Percentiles rank a stretch among this genome's conserved stretches.
These are phyloP conservation scores for Phytopythium delawarense DNA, from an alignment of 352 stramenopile species.

Conservation along the genomic window DNA sequence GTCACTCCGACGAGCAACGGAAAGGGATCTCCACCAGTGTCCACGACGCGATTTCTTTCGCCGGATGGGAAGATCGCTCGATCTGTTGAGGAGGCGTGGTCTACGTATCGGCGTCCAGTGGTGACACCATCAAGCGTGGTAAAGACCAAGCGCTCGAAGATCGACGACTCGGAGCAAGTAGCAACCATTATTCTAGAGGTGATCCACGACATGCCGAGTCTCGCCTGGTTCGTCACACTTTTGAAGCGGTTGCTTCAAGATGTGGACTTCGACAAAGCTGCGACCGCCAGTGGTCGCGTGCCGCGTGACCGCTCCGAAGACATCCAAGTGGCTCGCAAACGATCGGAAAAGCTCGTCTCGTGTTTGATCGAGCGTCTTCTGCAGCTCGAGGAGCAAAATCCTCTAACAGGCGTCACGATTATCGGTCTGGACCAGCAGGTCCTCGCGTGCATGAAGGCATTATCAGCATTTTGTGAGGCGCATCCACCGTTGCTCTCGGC, in stretches of 20 bases:
- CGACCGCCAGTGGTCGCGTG: constrained; percentile 10
- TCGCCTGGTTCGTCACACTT: constrained; percentile 71
- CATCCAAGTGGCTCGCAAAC: constrained; percentile 38
- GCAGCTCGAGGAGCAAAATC: constrained; percentile 64
- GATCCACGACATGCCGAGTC: constrained; percentile 59
- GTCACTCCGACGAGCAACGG: background rate
- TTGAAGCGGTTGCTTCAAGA: constrained; percentile 55
- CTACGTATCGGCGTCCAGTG: constrained; percentile 38
- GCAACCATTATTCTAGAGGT: constrained; percentile 76
- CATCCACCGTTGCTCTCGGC: constrained; percentile 44
- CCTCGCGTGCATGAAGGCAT: constrained; percentile 69
- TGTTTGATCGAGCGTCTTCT: constrained; percentile 62
- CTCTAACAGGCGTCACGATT: constrained; percentile 52
- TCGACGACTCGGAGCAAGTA: constrained; percentile 53
- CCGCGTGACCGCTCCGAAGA: constrained; percentile 47
- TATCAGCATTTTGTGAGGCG: constrained; percentile 73
- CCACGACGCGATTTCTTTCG: constrained; percentile 39
- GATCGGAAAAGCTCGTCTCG: constrained; percentile 61
- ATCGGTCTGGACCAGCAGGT: constrained; percentile 55
- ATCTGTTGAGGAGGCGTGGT: constrained; percentile 64
- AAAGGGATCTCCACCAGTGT: background rate
- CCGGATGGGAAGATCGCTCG: constrained; percentile 42
- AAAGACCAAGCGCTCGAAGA: constrained; percentile 56
- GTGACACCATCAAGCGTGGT: constrained; percentile 63
- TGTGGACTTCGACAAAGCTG: constrained; percentile 13